Conservation (phyloP, 139 green algal genomes). For the Chlorella sp. region DNA sequence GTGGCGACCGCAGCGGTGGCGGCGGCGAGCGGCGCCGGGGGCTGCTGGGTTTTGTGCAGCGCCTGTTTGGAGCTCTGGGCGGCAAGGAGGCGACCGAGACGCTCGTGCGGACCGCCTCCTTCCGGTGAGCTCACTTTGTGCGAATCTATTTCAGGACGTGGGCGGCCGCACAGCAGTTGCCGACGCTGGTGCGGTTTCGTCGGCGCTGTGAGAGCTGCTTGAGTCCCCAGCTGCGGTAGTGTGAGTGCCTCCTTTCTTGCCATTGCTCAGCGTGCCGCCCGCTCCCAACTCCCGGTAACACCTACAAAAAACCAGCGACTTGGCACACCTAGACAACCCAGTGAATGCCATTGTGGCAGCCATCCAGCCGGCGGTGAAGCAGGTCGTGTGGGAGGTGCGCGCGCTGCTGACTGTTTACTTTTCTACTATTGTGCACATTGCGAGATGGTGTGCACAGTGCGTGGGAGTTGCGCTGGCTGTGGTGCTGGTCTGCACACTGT, state of each 20-base stretch:
- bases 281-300: no score
- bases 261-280: no score
- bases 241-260: no score
- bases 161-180: no score
- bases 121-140: not conserved
- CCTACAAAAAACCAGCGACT: not conserved
- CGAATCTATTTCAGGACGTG: no score
- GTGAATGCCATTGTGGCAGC: not conserved
- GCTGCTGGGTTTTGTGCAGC: not conserved
- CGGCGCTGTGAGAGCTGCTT: not conserved
- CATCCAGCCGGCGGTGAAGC: not conserved
- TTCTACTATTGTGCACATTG: no score
- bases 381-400: slow-evolving; percentile 5
- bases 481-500: no score
- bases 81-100: not conserved
- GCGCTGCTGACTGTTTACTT: no score
- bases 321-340: not conserved
- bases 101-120: not conserved
- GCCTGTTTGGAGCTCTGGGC: not conserved
- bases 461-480: not conserved
- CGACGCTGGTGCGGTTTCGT: no score
- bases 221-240: not conserved
- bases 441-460: no score
- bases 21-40: not conserved
- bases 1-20: not conserved